Base-by-base conservation (phyloP, 1,284 basidiomycete species). In the Cutaneotrichosporon cutaneum region DNA sequence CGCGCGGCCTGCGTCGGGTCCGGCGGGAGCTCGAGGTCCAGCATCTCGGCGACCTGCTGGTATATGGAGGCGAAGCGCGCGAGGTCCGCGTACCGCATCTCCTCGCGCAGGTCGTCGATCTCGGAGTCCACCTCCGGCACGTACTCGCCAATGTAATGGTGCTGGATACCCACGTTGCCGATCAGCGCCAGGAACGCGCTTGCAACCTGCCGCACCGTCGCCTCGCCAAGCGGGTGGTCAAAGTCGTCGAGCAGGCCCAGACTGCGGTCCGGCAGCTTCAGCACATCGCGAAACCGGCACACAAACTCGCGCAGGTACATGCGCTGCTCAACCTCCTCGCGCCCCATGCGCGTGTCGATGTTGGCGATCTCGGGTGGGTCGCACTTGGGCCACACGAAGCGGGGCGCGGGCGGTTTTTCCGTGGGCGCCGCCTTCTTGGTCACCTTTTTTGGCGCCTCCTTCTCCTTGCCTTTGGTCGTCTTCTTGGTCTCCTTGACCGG, bases 271-370 rank as follows among this genome's bases (percentile, higher is more conserved):
- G 73, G 71, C 8, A 77, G 52, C 11, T 60, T 60, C n/a, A 77
- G 58, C 4, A 71, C 48, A 2, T 39, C 32, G 45, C 70, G 56
- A 60, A 77, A 77, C 1, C 76, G 70, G 48, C 68, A 61, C 16
- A 76, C 59, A 45, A 71, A 76, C 66, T 77, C 76, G 56, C 76
- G 72, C 26, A 77, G 56, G 72, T 65, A 68, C 24, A 76, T 72
- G 13, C 75, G 59, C 48, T 74, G 70, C 62, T 73, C 71, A 3
- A 60, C 70, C 56, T 75, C 73, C 27, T 69, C 67, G 21, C 52
- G 62, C 11, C 64, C 59, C 33, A 74, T 57, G 16, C 62, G 60
- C 4, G 73, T 73, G 48, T 70, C 68, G 24, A 74, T 62, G 39
- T 65, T 70, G 51, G 70, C 67, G 59, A 74, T 70, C n/a, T 57